phyloP scores from a whole-genome alignment of 192 early-diverging fungal species.

The Irineochytrium annulatum region DNA sequence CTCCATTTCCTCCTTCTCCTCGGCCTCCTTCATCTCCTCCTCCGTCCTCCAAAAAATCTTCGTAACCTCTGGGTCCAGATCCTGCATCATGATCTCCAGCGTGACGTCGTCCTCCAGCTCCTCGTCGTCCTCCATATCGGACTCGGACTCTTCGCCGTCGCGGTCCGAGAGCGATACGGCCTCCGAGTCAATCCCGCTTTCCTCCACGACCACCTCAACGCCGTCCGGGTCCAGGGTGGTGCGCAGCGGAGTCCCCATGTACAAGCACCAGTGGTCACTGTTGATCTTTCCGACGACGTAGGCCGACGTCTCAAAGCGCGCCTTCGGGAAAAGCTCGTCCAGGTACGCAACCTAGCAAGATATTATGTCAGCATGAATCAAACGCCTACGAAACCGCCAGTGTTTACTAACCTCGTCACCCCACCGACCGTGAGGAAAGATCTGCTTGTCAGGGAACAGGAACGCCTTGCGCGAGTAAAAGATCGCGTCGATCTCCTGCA shows the following conservation, averaged over 20 bases:
- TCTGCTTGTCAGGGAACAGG: conserved; percentile 91
- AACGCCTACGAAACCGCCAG: conserved; percentile 2
- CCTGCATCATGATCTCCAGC: conserved; percentile 95
- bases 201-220: conserved; percentile 19
- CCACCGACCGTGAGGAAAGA: conserved; percentile 85
- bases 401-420: conserved; percentile 71
- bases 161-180: conserved; percentile 21
- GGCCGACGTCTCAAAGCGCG: conserved; percentile 55
- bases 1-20: conserved; percentile 50
- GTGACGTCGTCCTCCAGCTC: conserved; percentile 82
- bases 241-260: conserved; percentile 70
- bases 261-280: conserved; percentile 95
- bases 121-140: conserved; percentile 31
- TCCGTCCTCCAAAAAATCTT: conserved; percentile 63
- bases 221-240: conserved; percentile 42
- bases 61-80: conserved; percentile 76
- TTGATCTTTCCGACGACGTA: conserved; percentile 93
- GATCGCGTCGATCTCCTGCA: conserved; percentile 68
- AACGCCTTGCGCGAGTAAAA: conserved; percentile 98
- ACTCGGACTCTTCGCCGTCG: conserved; percentile 21
- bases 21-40: conserved; percentile 57
- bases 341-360: conserved; percentile 40
- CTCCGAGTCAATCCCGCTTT: conserved; percentile 15
- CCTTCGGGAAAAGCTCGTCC: conserved; percentile 44
- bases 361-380: no score